Conservation (phyloP, 1,139 yeast genomes). For the Suhomyces taliae region DNA sequence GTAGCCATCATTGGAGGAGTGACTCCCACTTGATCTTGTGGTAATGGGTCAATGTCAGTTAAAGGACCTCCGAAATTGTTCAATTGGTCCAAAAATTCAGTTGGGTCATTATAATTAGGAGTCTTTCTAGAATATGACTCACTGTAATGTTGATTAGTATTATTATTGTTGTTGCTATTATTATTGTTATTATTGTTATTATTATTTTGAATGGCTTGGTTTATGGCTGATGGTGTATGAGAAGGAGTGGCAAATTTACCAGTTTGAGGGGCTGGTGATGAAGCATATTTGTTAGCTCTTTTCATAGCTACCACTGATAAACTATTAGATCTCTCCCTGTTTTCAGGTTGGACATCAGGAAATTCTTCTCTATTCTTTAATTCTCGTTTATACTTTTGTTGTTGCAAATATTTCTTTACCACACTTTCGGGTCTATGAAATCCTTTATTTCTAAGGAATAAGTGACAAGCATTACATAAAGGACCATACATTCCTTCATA, state of each 20-base stretch:
- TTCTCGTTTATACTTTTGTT: slow-evolving; percentile 43
- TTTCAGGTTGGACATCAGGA: background rate
- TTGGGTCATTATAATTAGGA: slow-evolving; percentile 42
- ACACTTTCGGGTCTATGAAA: slow-evolving; percentile 53
- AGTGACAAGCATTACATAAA: slow-evolving; percentile 50
- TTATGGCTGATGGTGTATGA: slow-evolving; percentile 46
- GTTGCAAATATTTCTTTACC: slow-evolving; percentile 48
- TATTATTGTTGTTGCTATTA: slow-evolving; percentile 10
- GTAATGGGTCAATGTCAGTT: slow-evolving; percentile 55
- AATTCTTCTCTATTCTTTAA: slow-evolving; percentile 28
- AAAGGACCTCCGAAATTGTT: slow-evolving; percentile 53
- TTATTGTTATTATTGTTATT: slow-evolving; percentile 10
- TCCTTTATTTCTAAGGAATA: slow-evolving; percentile 50
- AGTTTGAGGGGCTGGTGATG: slow-evolving; percentile 25
- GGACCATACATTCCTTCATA: slow-evolving; percentile 55
- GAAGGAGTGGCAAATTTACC: slow-evolving; percentile 43
- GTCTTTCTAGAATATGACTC: slow-evolving; percentile 16
- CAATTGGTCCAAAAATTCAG: slow-evolving; percentile 50
- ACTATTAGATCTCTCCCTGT: slow-evolving; percentile 14
- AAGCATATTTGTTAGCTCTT: slow-evolving; percentile 22
- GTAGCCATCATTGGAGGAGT: slow-evolving; percentile 55
- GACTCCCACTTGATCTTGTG: slow-evolving; percentile 32
- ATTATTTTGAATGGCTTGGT: slow-evolving; percentile 39
- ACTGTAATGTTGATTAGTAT: slow-evolving; percentile 9
- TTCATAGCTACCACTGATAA: slow-evolving; percentile 20